Evolutionary conservation across 345 rosid genomes (phyloP), one percentile per base, ranked within the genome.

Genomic region (Eucalyptus polyanthemos): DNA sequence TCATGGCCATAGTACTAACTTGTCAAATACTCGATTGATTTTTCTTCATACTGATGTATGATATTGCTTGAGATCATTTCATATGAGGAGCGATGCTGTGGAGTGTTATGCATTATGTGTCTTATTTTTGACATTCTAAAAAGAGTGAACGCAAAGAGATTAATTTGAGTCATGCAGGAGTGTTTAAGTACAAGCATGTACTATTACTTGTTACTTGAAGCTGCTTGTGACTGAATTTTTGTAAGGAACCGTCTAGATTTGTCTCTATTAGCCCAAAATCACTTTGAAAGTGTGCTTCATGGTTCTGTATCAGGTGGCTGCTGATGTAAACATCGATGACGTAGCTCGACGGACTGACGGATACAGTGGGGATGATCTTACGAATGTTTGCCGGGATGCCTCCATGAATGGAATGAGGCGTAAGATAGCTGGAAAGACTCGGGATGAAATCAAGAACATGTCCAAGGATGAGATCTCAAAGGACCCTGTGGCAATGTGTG

Each of bases 351-450:
- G 95, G 91, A 96, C 99, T 29, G 98, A 97, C 6, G 99, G 99
- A 89, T 97, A 98, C 92, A 98, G 99, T 93, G 99, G 99, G 91
- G 99, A 98, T 69, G 99, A 98, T 94, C 98, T 98, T 88, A 97
- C 99, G 6, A 98, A 97, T 67, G 98, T 98, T 88, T 98, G 99
- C 81, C 95, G 99, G 25, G 99, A 98, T 88, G 99, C 99, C 83
- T 98, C 99, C 67, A 93, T 98, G 94, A 97, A 98, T 86, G 99
- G 99, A 67, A 98, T 98, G 99, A 96, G 99, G 93, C 99, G 99
- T 65, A 98, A 98, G 92, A 98, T 98, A 92, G 99, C 99, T 2
- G 99, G 99, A 50, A 97, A 98, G 93, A 98, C 99, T 2, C 93
- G 99, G 29, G 99, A 98, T 40, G 99, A 98, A 95, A 98, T 98